phyloP scores from a whole-genome alignment of 1,139 yeast genomes.

The Nakaseomyces bracarensis region DNA sequence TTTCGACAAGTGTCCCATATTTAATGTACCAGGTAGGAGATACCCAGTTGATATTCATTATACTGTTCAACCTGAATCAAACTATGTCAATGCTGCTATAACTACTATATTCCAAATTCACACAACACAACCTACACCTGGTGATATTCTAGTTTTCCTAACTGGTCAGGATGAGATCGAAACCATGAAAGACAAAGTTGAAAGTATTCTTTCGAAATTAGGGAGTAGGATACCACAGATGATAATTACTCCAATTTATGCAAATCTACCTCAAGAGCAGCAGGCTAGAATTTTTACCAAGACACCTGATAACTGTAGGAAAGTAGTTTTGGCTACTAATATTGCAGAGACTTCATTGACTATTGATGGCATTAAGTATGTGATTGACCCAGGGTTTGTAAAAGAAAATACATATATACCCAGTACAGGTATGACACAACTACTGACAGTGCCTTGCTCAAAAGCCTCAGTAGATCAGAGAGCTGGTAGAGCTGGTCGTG shows the following conservation, averaged over 20 bases:
- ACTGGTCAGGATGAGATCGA: constrained; percentile 97
- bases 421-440: constrained; percentile 78
- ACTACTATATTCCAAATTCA: constrained; percentile 78
- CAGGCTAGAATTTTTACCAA: constrained; percentile 78
- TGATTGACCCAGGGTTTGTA: constrained; percentile 87
- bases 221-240: constrained; percentile 58
- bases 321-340: constrained; percentile 91
- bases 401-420: constrained; percentile 82
- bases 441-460: constrained; percentile 80
- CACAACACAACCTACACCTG: constrained; percentile 56
- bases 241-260: constrained; percentile 81
- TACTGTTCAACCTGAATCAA: constrained; percentile 82
- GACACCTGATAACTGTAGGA: constrained; percentile 69
- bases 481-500: constrained; percentile 97
- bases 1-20: constrained; percentile 77
- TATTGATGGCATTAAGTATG: constrained; percentile 82
- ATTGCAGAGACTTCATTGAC: constrained; percentile 96
- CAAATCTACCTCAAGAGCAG: constrained; percentile 76
- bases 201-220: constrained; percentile 55
- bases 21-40: constrained; percentile 81
- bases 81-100: constrained; percentile 80
- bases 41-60: constrained; percentile 84
- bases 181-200: constrained; percentile 59
- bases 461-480: constrained; percentile 94
- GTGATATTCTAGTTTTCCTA: constrained; percentile 84